A percentile compares a stretch with the other conserved stretches of the same genome.
These are phyloP conservation scores for Eucalyptus melliodora DNA, from an alignment of 345 rosid species.

Conservation along the genomic window DNA sequence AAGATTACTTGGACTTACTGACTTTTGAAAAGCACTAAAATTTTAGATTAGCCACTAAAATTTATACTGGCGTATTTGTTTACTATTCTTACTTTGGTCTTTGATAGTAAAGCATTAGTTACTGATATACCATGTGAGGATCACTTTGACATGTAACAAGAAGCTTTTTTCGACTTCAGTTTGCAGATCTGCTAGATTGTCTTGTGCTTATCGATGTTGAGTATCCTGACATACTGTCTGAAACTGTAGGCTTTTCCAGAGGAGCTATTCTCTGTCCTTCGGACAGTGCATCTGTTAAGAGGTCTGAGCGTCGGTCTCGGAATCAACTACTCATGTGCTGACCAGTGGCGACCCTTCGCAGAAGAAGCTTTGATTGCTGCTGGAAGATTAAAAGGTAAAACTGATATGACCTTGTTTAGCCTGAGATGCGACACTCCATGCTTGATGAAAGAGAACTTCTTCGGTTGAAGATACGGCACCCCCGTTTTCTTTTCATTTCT, in stretches of 20 bases:
- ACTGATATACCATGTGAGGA: neutral
- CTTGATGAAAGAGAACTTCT: neutral
- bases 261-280: slow-evolving; percentile 81
- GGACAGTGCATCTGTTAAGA: slow-evolving; percentile 74
- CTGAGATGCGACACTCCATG: neutral
- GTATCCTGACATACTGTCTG: neutral
- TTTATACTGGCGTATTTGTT: neutral
- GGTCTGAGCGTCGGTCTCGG: slow-evolving; percentile 93
- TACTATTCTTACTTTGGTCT: neutral
- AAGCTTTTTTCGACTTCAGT: neutral
- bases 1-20: neutral
- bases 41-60: neutral
- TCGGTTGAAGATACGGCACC: neutral
- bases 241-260: slow-evolving; percentile 67
- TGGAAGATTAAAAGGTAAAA: slow-evolving; percentile 55
- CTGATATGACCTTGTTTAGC: neutral
- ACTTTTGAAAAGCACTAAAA: neutral
- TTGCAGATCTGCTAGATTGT: neutral
- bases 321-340: slow-evolving; percentile 69
- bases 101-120: neutral
- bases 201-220: neutral
- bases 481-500: neutral
- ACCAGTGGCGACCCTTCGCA: slow-evolving; percentile 86
- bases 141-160: neutral
- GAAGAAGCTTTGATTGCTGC: slow-evolving; percentile 67